Conservation (phyloP, 2,329 filamentous ascomycete genomes). For the Botrytis squamosa region DNA sequence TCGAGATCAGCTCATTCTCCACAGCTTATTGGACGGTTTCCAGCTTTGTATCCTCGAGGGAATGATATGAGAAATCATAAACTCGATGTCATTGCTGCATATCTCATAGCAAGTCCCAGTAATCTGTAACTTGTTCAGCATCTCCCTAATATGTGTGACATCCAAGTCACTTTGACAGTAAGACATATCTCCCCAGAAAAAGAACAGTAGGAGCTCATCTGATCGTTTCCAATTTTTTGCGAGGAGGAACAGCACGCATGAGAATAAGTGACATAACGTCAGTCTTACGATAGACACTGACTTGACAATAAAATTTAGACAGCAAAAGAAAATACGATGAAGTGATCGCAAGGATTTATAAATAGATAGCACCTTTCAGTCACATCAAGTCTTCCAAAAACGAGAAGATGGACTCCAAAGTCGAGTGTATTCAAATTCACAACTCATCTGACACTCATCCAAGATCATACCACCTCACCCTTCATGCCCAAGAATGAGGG, state of each 20-base stretch:
- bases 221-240: background rate
- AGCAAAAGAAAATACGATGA: background rate
- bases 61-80: background rate
- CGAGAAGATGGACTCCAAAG: background rate
- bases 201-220: background rate
- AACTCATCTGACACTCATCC: background rate
- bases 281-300: background rate
- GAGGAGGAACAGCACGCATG: background rate
- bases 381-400: background rate
- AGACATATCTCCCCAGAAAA: background rate
- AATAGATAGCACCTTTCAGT: background rate
- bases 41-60: background rate
- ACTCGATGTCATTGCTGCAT: background rate
- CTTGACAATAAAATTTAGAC: background rate
- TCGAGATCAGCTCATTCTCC: background rate
- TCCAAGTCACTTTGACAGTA: rapidly evolving
- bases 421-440: background rate
- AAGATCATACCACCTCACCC: background rate
- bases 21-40: rapidly evolving
- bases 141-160: rapidly evolving
- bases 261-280: rapidly evolving
- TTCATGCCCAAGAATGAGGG: background rate
- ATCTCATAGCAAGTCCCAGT: too few species aligned
- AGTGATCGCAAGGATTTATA: background rate
- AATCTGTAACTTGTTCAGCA: background rate